Evolutionary conservation across 1,284 basidiomycete species (phyloP), one percentile per base, ranked within the genome.

Genomic region (Tilletia indica): DNA sequence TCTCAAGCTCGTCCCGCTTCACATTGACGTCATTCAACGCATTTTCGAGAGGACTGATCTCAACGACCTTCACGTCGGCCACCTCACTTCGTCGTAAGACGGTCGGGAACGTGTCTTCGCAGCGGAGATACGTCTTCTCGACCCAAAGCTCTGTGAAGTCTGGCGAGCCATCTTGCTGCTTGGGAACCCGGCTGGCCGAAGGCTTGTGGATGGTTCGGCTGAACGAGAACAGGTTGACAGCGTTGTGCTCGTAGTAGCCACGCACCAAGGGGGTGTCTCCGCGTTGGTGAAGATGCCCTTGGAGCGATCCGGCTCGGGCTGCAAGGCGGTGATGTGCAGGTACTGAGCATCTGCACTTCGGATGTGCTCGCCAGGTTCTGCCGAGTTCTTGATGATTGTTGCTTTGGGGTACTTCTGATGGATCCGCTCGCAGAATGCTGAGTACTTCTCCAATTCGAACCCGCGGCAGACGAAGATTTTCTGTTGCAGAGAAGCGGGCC

Each of bases 61-160:
- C 92, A 67, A 90, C 87, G 48, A 91, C 86, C 58, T 90, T 88
- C 48, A 90, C 86, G 49, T 89, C 90, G n/a, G 94, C 87, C 39
- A 98, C 89, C 81, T 97, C 94, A 4, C 93, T 94, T 19, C 96
- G 89, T 56, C 92, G 90, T 48, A 98, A 88, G 3, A 98, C 92
- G 0, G 93, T 94, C 0, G 96, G 96, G 85, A 99, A 93, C 0
- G 90, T 88, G 77, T 96, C 93, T 83, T 95, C 93, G 69, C 85
- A 86, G 19, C 78, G 76, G 34, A 82, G 68, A 54, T 76, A 80
- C 19, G 80, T 81, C 87, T 95, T 97, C 83, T 97, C 93, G 0
- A 91, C 86, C 94, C 94, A 97, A 25, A 77, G 70, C 70, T 75
- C 76, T 9, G 75, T 69, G 5, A 72, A 48, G 36, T 73, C 72